Evolutionary conservation across 192 early-diverging fungal species (phyloP), one percentile per base, ranked within the genome.

Genomic region (Coemansia sp.): DNA sequence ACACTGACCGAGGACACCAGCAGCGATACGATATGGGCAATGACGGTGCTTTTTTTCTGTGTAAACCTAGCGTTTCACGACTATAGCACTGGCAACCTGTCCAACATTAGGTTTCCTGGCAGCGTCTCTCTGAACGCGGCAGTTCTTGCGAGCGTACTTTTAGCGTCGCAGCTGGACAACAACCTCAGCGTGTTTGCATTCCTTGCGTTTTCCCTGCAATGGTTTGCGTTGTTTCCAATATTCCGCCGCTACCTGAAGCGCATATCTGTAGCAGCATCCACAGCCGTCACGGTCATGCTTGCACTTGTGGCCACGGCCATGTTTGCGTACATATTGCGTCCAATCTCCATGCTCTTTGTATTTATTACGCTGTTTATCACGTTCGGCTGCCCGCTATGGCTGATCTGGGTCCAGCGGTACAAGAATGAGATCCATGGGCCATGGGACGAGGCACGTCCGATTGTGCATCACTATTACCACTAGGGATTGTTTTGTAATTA

Each of bases 381-480:
- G 0, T 90, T 96, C 80, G 82, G 89, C 30, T 95, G 94, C 60
- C 97, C 97, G 1, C 89, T 89, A 64, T 94, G 94, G 92, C 87
- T 99, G 61, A 93, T 95, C 38, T 90, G 89, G 78, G 88, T 96
- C 30, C 95, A 97, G 85, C 90, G 92, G 41, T 99, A 96, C 84
- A 99, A 99, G 84, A 96, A 95, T 76, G 94, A 97, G 77, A 97
- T 97, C 35, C 92, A 95, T 68, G 96, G 96, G 5, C 96, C 96
- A 44, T 98, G 96, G 96, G 96, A 98, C 76, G 94, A 96, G 74
- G 96, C 95, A 15, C 75, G 89, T 11, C 92, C 92, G 10, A 87
- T 89, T 53, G 80, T 93, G 0, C 88, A 89, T 58, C 85, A 81
- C 51, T 81, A 84, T 63, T 79, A 71, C 39, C 60, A 67, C 62